Conservation (phyloP, 306 rosid species). For the Styphnolobium japonicum region DNA sequence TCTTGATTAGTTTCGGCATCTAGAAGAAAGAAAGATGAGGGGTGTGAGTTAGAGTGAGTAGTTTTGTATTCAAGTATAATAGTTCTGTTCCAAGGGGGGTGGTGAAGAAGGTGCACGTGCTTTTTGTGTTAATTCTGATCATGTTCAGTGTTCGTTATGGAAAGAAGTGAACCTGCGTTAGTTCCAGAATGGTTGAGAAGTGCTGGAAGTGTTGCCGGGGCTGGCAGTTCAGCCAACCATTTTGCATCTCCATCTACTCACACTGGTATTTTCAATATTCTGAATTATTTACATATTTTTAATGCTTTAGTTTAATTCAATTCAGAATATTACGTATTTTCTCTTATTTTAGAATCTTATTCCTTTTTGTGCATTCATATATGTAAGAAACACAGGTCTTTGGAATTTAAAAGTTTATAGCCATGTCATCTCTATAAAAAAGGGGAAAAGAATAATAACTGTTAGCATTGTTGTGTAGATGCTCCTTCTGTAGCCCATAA, state of each 20-base stretch:
- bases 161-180: slow-evolving; percentile 97
- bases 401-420: background rate
- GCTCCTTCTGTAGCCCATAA: slow-evolving; percentile 48
- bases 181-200: slow-evolving; percentile 99
- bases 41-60: background rate
- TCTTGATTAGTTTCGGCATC: background rate
- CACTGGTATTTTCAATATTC: slow-evolving; percentile 47
- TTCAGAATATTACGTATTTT: background rate
- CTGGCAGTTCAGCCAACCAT: slow-evolving; percentile 88
- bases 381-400: background rate
- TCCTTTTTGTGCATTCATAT: background rate
- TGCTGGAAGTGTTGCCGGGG: slow-evolving; percentile 83
- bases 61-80: slow-evolving; percentile 2
- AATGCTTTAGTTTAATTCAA: background rate
- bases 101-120: slow-evolving; percentile 54
- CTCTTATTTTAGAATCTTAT: background rate
- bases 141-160: slow-evolving; percentile 96
- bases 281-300: background rate
- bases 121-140: slow-evolving; percentile 48
- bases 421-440: background rate
- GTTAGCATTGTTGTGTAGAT: slow-evolving; percentile 49
- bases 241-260: slow-evolving; percentile 64
- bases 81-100: slow-evolving; percentile 36
- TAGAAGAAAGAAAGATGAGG: slow-evolving; percentile 1
- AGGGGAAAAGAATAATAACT: background rate